phyloP scores from a whole-genome alignment of 306 rosid species.

The Vigna trinervia region DNA sequence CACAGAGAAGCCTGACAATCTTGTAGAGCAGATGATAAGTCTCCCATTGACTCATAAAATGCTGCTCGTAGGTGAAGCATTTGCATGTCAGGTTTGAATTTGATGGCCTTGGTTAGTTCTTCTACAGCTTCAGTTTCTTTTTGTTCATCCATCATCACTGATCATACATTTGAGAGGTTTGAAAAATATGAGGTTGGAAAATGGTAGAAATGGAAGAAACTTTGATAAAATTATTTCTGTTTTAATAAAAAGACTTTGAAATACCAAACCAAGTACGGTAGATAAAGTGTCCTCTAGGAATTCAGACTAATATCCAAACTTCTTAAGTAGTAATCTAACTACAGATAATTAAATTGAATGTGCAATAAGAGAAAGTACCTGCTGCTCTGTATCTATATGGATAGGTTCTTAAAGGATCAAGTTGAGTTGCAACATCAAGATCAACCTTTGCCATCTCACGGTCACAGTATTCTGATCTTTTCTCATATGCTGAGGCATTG shows the following conservation, averaged over 20 bases:
- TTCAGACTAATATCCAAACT: conserved; percentile 18
- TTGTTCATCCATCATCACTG: conserved; percentile 94
- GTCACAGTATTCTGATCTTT: conserved; percentile 82
- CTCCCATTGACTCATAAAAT: conserved; percentile 75
- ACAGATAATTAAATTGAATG: neutral
- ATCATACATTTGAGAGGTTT: conserved; percentile 20
- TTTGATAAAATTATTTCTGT: neutral
- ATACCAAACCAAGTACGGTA: neutral
- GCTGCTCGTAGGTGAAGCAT: conserved; percentile 93
- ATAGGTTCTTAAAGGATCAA: conserved; percentile 83
- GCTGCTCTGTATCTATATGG: conserved; percentile 94
- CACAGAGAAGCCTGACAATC: conserved; percentile 88
- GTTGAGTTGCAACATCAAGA: conserved; percentile 69
- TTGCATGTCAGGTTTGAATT: conserved; percentile 81
- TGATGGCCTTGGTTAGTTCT: conserved; percentile 75
- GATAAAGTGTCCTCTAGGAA: conserved; percentile 2
- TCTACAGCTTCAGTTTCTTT: conserved; percentile 78
- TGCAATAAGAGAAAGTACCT: conserved; percentile 52
- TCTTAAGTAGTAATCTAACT: neutral
- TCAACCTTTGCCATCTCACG: conserved; percentile 77
- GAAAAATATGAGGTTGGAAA: neutral
- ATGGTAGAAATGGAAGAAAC: neutral
- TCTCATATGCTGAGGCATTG: conserved; percentile 86
- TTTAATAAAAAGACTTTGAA: neutral
- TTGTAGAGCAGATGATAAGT: conserved; percentile 55